Base-by-base conservation (phyloP, 495 filamentous ascomycete genomes). In the Glutinoglossum americanum region DNA sequence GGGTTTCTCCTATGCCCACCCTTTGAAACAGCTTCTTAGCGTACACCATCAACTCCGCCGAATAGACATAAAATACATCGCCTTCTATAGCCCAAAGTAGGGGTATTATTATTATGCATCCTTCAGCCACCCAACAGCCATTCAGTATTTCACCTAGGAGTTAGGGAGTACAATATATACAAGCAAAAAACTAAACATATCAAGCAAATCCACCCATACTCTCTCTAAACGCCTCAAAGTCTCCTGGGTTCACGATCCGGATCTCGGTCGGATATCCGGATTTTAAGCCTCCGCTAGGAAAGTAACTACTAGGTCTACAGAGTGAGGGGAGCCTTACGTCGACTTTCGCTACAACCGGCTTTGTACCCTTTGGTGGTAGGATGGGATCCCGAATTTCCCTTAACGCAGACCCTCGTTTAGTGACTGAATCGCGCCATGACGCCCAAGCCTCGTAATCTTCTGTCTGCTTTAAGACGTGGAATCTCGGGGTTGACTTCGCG, bases 361-460 rank as follows among this genome's bases (percentile, higher is more conserved):
- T 49, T n/a, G 47, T 27, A 25, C 47, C 25, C 47, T 49, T 49
- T 6, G 47, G 25, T 13, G 47, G 47, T 9, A 49, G 19, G 2
- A 6, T 27, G 47, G 47, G 47, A 23, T 49, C 47, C 1, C 47
- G 19, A 23, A 15, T 3, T 49, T 49, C 47, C n/a, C 6, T 23
- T n/a, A 49, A 49, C 25, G 47, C 47, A 13, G 47, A 19, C 8
- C 47, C 47, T n/a, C 47, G 47, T 13, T 64, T 61, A 27, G 70
- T 75, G 35, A 83, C 73, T 13, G 75, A 75, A 25, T 80, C 71
- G 58, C 71, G 71, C 80, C 79, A 82, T 57, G 74, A 74, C n/a
- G 67, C 67, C 73, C 80, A 81, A 48, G 71, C 69, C 59, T 79
- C 78, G 64, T 74, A 81, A 54, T 80, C 70, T 63, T 83, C 81